Base-by-base conservation (phyloP, 2,329 filamentous ascomycete genomes). In the Fusarium sterilihyphosum region DNA sequence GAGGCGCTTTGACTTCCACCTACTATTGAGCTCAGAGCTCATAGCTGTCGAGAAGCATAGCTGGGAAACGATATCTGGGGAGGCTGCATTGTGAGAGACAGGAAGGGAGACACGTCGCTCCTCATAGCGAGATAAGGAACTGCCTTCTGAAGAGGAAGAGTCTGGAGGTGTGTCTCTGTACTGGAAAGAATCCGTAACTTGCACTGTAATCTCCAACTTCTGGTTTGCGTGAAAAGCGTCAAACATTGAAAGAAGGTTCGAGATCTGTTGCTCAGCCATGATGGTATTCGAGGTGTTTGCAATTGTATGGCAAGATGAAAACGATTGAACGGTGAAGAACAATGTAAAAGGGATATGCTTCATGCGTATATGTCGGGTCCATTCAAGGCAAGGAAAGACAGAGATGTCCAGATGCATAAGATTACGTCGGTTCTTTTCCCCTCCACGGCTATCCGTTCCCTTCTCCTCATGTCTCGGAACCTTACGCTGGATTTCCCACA, bases 291-390 rank as follows among this genome's bases (percentile, higher is more conserved):
- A 11, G 3, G 3, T 26, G 12, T 20, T 2, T 8, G 3, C 0
- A 4, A 0, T 11, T 26, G 8, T 16, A 20, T 8, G 0, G 12
- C 2, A 3, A 8, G 8, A 16, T 16, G 22, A 6, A 20, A 7
- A 4, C 0, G 4, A 26, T 1, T 37, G 1, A 26, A 6, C 0
- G 0, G 1, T 18, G 5, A 17, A 6, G 5, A 31, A n/a, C 4
- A 4, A 17, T 11, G 6, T 6, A 31, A 17, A 10, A 9, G 20
- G 4, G 10, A n/a, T 17, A 12, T 4, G 1, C 7, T 2, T 16
- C 7, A 5, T 13, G 29, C 16, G 22, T 9, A 50, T 3, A 22
- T 49, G 18, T 11, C 5, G 12, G 1, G 5, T 22, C 0, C 4
- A 8, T 16, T 16, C 8, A 31, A 6, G 4, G 0, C 6, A 31